Percentiles rank a stretch among this genome's conserved stretches.
Conservation (phyloP, 768 basidiomycete species). For the Russula earlei region DNA sequence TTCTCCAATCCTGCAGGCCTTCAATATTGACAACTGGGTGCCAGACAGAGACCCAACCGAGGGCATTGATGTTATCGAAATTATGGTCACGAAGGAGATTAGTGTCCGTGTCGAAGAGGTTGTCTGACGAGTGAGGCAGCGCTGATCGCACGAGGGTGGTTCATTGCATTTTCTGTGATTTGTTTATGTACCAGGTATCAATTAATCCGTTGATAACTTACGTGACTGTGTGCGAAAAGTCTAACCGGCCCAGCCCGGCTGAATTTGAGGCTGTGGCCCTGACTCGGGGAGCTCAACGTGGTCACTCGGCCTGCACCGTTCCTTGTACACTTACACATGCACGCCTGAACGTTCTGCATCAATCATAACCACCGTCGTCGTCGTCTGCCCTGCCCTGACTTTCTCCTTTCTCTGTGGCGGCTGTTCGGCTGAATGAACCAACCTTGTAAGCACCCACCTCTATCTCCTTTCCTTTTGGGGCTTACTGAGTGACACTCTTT, state of each 20-base stretch:
- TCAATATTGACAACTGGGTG: not conserved
- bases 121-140: not conserved
- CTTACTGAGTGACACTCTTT: conserved; percentile 11
- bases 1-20: conserved; percentile 4
- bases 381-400: conserved; percentile 2
- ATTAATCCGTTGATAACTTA: not conserved
- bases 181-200: not conserved
- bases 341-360: not conserved
- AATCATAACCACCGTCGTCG: conserved; percentile 1
- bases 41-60: conserved; percentile 9
- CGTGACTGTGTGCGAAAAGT: conserved; percentile 6
- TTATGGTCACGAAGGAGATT: conserved; percentile 9
- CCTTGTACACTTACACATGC: conserved; percentile 9
- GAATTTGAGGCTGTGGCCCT: not conserved
- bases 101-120: conserved; percentile 1
- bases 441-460: conserved; percentile 15
- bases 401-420: conserved; percentile 13
- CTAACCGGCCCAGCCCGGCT: not conserved
- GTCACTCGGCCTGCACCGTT: not conserved
- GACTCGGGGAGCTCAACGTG: not conserved
- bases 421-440: conserved; percentile 18
- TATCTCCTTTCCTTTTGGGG: conserved; percentile 17
- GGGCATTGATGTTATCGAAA: conserved; percentile 10
- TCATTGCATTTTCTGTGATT: too few relatives aligned
- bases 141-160: not conserved